Conservation (phyloP, 768 basidiomycete genomes). For the Tephrocybe sp. region DNA sequence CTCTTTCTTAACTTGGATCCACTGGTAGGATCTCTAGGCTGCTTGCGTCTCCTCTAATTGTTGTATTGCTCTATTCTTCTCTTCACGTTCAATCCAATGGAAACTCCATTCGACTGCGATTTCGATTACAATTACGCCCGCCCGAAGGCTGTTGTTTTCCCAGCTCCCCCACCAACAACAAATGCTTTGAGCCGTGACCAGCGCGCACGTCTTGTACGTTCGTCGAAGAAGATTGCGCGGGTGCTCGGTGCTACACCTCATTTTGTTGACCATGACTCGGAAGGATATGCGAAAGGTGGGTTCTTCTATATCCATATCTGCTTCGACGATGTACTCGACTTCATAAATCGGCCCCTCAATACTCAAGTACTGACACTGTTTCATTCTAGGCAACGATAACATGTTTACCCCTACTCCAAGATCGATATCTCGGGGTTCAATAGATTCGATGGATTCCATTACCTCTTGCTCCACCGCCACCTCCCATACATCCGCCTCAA, state of each 20-base stretch:
- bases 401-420: constrained; percentile 16
- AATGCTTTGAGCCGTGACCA: constrained; percentile 52
- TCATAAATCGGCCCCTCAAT: no score
- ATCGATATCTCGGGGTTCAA: constrained; percentile 10
- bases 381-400: constrained; percentile 7
- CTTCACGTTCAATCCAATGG: neutral
- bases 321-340: no score
- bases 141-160: constrained; percentile 32
- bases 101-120: neutral
- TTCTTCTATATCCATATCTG: no score
- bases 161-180: constrained; percentile 56
- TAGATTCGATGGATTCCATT: constrained; percentile 18
- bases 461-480: constrained; percentile 21
- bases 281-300: constrained; percentile 19
- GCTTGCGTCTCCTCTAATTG: neutral
- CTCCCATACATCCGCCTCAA: neutral
- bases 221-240: constrained; percentile 58
- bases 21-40: constrained; percentile 9
- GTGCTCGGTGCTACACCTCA: constrained; percentile 62
- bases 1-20: constrained; percentile 3
- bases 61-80: neutral
- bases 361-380: neutral
- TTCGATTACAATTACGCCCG: constrained; percentile 1
- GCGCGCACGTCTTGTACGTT: constrained; percentile 55
- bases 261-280: constrained; percentile 46